These are phyloP conservation scores for Penicillium robsamsonii DNA, from an alignment of 495 filamentous ascomycete genomes.

Conservation along the genomic window DNA sequence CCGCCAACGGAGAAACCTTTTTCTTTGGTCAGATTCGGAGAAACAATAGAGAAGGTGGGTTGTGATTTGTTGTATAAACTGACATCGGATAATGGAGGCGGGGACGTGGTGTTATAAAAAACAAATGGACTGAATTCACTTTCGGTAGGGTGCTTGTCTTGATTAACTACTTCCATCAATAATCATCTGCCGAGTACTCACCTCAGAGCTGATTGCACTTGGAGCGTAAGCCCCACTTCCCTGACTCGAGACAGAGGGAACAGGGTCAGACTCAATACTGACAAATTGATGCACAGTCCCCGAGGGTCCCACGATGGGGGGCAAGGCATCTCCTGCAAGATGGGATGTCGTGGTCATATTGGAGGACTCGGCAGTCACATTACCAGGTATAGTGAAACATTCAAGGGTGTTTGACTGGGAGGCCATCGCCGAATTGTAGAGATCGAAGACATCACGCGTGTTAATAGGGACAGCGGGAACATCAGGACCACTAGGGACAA, in stretches of 20 bases:
- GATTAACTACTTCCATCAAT: neutral
- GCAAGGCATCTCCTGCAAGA: neutral
- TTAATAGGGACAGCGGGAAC: neutral
- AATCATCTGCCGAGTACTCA: neutral
- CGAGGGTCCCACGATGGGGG: neutral
- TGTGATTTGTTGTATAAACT: neutral
- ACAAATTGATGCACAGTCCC: neutral
- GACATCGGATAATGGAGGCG: neutral
- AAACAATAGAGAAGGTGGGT: neutral
- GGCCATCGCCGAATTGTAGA: neutral
- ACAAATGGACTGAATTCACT: no score
- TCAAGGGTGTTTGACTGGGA: neutral
- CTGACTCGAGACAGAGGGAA: no score
- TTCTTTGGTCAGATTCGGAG: neutral
- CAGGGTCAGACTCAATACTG: neutral
- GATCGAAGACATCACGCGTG: neutral
- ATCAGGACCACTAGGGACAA: constrained; percentile 1
- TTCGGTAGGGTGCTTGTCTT: neutral
- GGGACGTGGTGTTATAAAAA: neutral
- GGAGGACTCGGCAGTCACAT: neutral
- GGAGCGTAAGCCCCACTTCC: neutral
- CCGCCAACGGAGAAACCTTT: neutral
- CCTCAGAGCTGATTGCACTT: neutral
- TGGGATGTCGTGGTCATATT: neutral
- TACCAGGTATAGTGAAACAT: neutral